Evolutionary conservation across 495 filamentous ascomycete species (phyloP).

Genomic region (Hypoxylon trugodes): DNA sequence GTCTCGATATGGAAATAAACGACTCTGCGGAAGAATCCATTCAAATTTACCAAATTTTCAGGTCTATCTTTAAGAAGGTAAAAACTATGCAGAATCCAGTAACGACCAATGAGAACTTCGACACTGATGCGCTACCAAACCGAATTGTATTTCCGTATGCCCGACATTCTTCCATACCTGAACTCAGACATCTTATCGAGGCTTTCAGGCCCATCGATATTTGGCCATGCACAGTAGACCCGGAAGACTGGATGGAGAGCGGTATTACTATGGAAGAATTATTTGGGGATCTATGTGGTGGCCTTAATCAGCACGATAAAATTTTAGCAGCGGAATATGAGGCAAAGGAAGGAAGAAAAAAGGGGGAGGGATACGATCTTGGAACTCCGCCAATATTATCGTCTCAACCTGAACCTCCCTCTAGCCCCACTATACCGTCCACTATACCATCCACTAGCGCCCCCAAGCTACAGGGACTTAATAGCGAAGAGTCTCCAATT

Average conservation of each 20-base stretch:
- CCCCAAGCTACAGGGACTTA: neutral
- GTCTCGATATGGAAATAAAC: constrained; percentile 44
- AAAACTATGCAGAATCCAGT: constrained; percentile 28
- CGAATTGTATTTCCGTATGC: constrained; percentile 81
- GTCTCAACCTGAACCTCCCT: neutral
- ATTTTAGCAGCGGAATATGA: neutral
- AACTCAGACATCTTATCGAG: constrained; percentile 75
- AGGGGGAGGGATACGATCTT: neutral
- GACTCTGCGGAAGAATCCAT: constrained; percentile 34
- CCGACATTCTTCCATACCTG: constrained; percentile 85
- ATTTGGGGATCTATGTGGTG: constrained; percentile 76
- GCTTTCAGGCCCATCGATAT: constrained; percentile 79
- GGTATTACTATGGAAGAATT: constrained; percentile 68
- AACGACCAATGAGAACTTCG: neutral
- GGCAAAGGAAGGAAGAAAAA: neutral
- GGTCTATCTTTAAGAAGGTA: constrained; percentile 44
- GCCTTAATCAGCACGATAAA: too few species aligned
- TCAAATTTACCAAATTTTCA: constrained; percentile 35
- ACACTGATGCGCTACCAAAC: constrained; percentile 45
- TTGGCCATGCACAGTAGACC: constrained; percentile 83
- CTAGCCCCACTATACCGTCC: neutral
- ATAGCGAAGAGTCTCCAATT: too few species aligned
- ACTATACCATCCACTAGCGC: neutral
- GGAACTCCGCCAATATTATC: neutral
- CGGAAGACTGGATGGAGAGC: constrained; percentile 64